These are phyloP conservation scores for Bolboschoenus planiculmis DNA, from an alignment of 176 grass and related monocot genomes.

Conservation along the genomic window DNA sequence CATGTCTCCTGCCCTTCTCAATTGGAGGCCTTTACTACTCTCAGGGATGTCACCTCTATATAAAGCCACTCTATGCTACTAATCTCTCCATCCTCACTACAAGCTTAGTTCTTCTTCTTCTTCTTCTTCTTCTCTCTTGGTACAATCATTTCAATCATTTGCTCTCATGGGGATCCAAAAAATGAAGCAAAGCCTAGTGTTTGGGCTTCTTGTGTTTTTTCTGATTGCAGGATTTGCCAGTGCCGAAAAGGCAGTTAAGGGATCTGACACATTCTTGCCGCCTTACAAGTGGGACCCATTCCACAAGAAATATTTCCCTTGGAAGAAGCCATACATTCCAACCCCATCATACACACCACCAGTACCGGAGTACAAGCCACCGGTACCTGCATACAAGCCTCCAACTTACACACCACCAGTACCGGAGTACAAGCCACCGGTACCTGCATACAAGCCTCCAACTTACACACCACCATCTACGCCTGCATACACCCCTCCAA, in stretches of 20 bases:
- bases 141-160: neutral
- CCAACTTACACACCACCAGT: no score
- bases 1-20: neutral
- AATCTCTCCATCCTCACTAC: neutral
- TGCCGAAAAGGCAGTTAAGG: conserved; percentile 16
- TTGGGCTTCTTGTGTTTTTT: conserved; percentile 11
- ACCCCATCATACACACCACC: neutral
- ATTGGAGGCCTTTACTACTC: conserved; percentile 18
- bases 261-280: conserved; percentile 9
- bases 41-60: conserved; percentile 6
- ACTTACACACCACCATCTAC: neutral
- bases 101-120: neutral
- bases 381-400: neutral
- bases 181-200: neutral
- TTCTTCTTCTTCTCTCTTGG: neutral
- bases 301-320: conserved; percentile 17
- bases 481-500: neutral
- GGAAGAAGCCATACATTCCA: conserved; percentile 8
- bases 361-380: neutral
- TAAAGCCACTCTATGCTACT: conserved; percentile 11
- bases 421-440: neutral
- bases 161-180: neutral
- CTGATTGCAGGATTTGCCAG: conserved; percentile 7
- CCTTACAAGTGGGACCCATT: conserved; percentile 14
- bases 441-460: conserved; percentile 2